Percentiles rank a stretch among this genome's conserved stretches.
Conservation (phyloP, 208 protist genomes). For the Porcisia deanei region DNA sequence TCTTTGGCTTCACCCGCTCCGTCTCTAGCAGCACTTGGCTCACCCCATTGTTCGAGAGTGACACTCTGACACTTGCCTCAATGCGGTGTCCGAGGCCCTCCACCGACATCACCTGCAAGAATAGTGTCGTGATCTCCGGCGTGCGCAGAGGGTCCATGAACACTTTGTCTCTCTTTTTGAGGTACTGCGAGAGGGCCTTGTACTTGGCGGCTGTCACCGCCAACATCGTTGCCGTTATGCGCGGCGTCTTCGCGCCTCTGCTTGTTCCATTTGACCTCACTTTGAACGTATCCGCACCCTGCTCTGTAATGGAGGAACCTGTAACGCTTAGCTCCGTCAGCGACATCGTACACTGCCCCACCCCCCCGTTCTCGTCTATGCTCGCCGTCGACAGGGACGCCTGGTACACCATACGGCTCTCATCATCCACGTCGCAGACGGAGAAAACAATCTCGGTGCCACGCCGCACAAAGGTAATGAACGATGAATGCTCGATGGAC, state of each 20-base stretch:
- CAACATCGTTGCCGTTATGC: conserved; percentile 66
- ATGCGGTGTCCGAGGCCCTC: conserved; percentile 81
- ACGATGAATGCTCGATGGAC: conserved; percentile 75
- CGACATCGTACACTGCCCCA: conserved; percentile 53
- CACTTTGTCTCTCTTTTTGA: conserved; percentile 28
- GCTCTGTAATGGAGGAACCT: neutral
- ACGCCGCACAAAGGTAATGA: conserved; percentile 77
- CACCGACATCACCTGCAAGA: conserved; percentile 72
- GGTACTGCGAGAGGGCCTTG: conserved; percentile 52
- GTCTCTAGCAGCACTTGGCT: conserved; percentile 58
- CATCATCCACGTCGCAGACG: conserved; percentile 62
- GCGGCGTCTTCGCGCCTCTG: conserved; percentile 14
- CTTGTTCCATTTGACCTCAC: neutral
- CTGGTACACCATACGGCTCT: conserved; percentile 51
- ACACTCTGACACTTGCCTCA: conserved; percentile 62
- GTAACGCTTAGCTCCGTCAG: conserved; percentile 19
- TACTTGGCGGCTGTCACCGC: conserved; percentile 70
- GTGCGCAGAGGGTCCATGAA: neutral
- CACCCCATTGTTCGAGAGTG: conserved; percentile 39
- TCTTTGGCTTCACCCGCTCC: conserved; percentile 57
- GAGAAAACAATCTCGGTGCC: conserved; percentile 58
- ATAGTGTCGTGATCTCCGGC: conserved; percentile 31
- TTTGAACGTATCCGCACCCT: conserved; percentile 5
- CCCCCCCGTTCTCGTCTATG: conserved; percentile 66
- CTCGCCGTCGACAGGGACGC: conserved; percentile 41